Base-by-base conservation (phyloP, 225 moss, liverwort and hornwort species). In the Asterella californica region DNA sequence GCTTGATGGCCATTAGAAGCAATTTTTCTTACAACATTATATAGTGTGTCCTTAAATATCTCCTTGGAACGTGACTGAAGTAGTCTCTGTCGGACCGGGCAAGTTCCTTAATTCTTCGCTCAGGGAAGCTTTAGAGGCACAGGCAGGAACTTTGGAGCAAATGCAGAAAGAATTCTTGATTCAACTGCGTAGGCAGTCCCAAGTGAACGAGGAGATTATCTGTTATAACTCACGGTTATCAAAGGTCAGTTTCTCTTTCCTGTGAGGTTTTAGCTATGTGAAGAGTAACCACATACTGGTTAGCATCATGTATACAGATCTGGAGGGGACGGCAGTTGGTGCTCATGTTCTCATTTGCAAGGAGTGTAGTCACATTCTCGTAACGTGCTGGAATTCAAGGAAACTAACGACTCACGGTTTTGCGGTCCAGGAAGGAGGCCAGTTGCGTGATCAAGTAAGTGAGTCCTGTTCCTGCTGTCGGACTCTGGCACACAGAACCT, bases 201-300 rank as follows among this genome's bases (percentile, higher is more conserved):
- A 87, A 71, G 84, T 87, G 59, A 87, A 87, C 42, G 82, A 84
- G 60, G 87, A 87, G 68, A 76, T 87, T 6, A 84, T 84, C 0
- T 46, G 66, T 4, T 84, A 82, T 60, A 87, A 87, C 69, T 79
- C 87, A 57, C 84, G 87, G 24, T 70, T 87, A 10, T 82, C 84
- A 6, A 87, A 66, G 87, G 87, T 80, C 24, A 76, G 57, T 76
- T 64, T 30, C 15, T 77, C 52, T 15, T 25, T 37, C 33, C 30
- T 30, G 53, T 8, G 52, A 74, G 8, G 60, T 60, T 60, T 18
- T 60, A 60, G 21, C 60, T 60, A 22, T 22, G 67, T 67, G 67
- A 33, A 33, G 33, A 9, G 24, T 54, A 15, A 54, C 9, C 66
- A 66, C 64, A 27, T 10, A 29, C 1, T 25, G 12, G 64, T 15